Conservation (phyloP, 192 early-diverging fungal genomes). For the Pilaira anomala region DNA sequence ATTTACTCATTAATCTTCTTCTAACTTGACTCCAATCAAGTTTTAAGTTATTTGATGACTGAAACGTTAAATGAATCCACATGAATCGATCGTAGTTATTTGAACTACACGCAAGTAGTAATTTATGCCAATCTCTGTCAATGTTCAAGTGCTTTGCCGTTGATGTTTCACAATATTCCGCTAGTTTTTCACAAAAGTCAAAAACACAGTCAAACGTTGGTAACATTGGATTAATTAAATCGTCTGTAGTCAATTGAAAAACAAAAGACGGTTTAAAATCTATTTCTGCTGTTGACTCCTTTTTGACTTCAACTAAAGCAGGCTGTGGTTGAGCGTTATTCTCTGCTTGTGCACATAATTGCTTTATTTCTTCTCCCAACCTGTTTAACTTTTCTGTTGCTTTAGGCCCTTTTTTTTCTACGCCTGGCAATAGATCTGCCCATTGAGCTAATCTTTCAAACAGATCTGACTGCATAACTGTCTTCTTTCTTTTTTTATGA, state of each 20-base stretch:
- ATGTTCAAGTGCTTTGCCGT: neutral
- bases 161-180: neutral
- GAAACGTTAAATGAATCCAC: constrained; percentile 1
- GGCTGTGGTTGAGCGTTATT: too few species aligned
- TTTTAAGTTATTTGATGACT: neutral
- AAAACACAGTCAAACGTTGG: constrained; percentile 1
- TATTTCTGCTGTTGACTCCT: too few species aligned
- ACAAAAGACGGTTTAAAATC: neutral
- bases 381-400: too few species aligned
- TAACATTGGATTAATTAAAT: too few species aligned
- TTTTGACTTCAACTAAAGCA: too few species aligned
- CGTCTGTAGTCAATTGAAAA: neutral
- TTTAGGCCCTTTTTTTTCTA: too few species aligned
- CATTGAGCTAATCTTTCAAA: too few species aligned
- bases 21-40: constrained; percentile 2
- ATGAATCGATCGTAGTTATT: neutral
- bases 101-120: neutral
- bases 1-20: neutral
- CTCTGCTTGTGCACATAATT: neutral
- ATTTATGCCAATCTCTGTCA: neutral
- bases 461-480: too few species aligned
- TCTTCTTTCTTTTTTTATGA: too few species aligned
- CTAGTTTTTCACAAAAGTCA: neutral
- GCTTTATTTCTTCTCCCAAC: too few species aligned
- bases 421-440: too few species aligned